phyloP scores from a whole-genome alignment of 2,329 filamentous ascomycete species.

The Pseudogymnoascus sp. region DNA sequence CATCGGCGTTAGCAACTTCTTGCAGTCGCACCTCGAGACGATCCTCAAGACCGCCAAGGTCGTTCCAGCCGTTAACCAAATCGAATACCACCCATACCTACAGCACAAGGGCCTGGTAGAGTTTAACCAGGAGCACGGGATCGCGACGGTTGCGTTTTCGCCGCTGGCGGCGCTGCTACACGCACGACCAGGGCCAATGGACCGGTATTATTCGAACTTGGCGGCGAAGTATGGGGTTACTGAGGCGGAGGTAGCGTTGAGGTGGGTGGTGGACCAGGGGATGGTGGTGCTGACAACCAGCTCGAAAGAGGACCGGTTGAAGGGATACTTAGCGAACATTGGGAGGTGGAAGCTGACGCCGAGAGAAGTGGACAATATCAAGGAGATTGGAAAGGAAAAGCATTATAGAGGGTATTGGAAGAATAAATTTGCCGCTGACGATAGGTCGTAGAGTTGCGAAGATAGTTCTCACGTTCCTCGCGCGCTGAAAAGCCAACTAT shows the following conservation, averaged over 20 bases:
- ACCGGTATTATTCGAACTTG: conserved; percentile 42
- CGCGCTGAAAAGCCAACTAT: conserved; percentile 1
- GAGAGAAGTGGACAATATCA: conserved; percentile 51
- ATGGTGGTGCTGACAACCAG: conserved; percentile 54
- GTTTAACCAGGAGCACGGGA: conserved; percentile 50
- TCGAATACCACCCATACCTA: conserved; percentile 72
- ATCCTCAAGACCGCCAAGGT: conserved; percentile 53
- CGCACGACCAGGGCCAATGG: conserved; percentile 47
- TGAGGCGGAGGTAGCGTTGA: conserved; percentile 48
- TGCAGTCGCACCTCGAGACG: conserved; percentile 47
- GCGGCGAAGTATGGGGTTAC: conserved; percentile 53
- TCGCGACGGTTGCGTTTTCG: conserved; percentile 49
- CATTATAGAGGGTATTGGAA: conserved; percentile 56
- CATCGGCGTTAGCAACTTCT: conserved; percentile 75
- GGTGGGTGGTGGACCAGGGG: conserved; percentile 55
- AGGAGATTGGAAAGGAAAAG: conserved; percentile 49
- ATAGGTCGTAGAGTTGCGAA: conserved; percentile 34
- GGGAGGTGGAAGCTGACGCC: conserved; percentile 51
- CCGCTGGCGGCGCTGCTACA: conserved; percentile 46
- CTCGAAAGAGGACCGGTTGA: conserved; percentile 48
- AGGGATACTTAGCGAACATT: conserved; percentile 45
- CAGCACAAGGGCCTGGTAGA: conserved; percentile 54
- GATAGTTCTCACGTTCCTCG: not conserved
- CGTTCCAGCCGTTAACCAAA: conserved; percentile 67
- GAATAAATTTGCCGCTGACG: conserved; percentile 44